phyloP scores from a whole-genome alignment of 495 filamentous ascomycete species.

The Viridothelium virens region DNA sequence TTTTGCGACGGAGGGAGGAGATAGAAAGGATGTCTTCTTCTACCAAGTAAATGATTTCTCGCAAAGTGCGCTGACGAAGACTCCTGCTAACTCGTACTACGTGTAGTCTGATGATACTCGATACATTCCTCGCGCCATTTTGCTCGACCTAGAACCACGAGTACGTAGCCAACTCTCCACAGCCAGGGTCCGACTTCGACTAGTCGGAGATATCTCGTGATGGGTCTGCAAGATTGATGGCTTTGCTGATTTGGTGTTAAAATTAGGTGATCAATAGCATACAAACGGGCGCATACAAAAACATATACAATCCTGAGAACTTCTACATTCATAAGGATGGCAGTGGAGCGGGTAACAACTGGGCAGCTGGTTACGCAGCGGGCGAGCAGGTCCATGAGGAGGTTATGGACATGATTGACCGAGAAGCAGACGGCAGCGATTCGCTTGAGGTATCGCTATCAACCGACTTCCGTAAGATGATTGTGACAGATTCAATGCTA shows the following conservation, averaged over 20 bases:
- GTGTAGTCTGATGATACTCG: slow-evolving; percentile 80
- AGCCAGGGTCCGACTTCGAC: no score
- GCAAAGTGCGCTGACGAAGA: background rate
- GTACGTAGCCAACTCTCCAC: slow-evolving; percentile 41
- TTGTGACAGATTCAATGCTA: background rate
- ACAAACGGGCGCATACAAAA: slow-evolving; percentile 85
- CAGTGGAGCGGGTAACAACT: slow-evolving; percentile 92
- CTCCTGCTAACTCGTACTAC: background rate
- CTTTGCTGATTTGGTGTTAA: background rate
- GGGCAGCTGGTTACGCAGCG: slow-evolving; percentile 90
- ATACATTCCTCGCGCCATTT: slow-evolving; percentile 93
- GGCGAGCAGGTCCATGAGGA: slow-evolving; percentile 91
- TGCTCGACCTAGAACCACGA: slow-evolving; percentile 89
- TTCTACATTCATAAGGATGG: slow-evolving; percentile 91
- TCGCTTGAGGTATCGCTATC: slow-evolving; percentile 63
- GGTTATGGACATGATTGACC: slow-evolving; percentile 98
- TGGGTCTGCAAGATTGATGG: background rate
- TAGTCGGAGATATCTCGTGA: background rate
- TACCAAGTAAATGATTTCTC: slow-evolving; percentile 56
- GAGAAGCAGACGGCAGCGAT: slow-evolving; percentile 95
- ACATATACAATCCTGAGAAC: slow-evolving; percentile 99
- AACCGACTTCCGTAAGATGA: background rate
- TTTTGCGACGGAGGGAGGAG: slow-evolving; percentile 90
- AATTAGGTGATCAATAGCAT: slow-evolving; percentile 78
- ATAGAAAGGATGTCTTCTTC: slow-evolving; percentile 98